Evolutionary conservation across 129 eudicot genomes (phyloP).

Genomic region (Dittrichia graveolens): DNA sequence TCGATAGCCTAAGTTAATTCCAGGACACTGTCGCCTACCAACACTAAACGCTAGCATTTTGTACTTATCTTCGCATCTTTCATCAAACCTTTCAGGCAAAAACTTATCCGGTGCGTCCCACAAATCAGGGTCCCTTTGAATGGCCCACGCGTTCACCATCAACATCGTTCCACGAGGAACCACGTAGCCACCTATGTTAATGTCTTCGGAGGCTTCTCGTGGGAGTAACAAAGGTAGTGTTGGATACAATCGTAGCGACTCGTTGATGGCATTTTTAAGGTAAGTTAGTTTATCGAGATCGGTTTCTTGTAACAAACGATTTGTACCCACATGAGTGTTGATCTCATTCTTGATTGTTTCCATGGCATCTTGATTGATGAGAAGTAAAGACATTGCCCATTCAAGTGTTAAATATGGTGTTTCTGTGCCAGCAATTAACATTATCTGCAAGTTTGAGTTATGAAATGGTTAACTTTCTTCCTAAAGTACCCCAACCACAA

Average conservation of each 20-base stretch:
- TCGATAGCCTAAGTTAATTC: conserved; percentile 20
- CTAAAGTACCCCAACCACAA: too few relatives aligned
- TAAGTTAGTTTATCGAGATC: not conserved
- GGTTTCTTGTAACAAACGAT: not conserved
- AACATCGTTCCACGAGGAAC: conserved; percentile 34
- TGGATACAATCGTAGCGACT: not conserved
- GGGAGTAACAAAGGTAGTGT: conserved; percentile 5
- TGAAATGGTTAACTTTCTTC: not conserved
- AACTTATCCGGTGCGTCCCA: conserved; percentile 28
- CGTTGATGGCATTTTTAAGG: not conserved
- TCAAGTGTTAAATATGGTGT: conserved; percentile 39
- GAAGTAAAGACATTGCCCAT: conserved; percentile 31
- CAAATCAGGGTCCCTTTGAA: not conserved
- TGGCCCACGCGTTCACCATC: not conserved
- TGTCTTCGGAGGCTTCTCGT: conserved; percentile 26
- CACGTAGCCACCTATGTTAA: conserved; percentile 19
- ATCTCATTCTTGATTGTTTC: conserved; percentile 15
- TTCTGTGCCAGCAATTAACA: not conserved
- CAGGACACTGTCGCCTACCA: conserved; percentile 33
- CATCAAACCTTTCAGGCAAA: conserved; percentile 33
- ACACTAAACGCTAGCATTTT: conserved; percentile 31
- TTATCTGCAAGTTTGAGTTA: not conserved
- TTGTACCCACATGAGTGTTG: not conserved
- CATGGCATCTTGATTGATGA: conserved; percentile 32
- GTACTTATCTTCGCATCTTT: conserved; percentile 23